Base-by-base conservation (phyloP, 2,329 filamentous ascomycete species). In the Periconia digitata region DNA sequence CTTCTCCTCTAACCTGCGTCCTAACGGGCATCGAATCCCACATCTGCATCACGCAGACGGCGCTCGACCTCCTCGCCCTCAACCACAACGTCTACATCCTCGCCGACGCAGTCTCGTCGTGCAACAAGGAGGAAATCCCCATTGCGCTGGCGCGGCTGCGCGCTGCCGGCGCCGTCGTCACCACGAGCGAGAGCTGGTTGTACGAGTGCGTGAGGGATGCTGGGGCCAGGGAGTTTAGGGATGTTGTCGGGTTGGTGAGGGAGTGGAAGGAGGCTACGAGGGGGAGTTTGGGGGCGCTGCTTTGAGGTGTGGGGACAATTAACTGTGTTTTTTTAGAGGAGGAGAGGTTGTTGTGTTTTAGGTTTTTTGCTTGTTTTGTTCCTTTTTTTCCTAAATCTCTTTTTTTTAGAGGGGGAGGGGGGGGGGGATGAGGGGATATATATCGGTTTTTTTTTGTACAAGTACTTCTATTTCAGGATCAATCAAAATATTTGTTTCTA, bases 11-110 rank as follows among this genome's bases (percentile, higher is more conserved):
- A 3, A 55, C 73, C 5, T 81, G 90, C 44, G 86, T 89, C 46
- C 84, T 97, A 54, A 86, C 96, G 15, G 92, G 92, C 32, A 96
- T 97, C 67, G 92, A 97, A 74, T 83, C 84, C 35, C 92, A 97
- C 74, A 94, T 97, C 68, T 97, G 92, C 77, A 85, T 97, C 23
- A 92, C 90, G 51, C 92, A 97, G 79, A 96, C 92, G 2, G 57
- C 67, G 15, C 79, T 96, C 36, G 92, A 96, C 74, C 75, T 95
- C 41, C 75, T 94, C 37, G 76, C 78, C 18, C 79, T 80, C 1
- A 91, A 91, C 1, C 89, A 96, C 71, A 77, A 78, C 44, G 92
- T 96, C 6, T 96, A 95, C 70, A 77, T 97, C 34, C 78, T 96
- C 24, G 90, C 91, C 44, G 92, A 97, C 71, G 92, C 85, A 24